phyloP scores from a whole-genome alignment of 352 stramenopile genomes.

The Globisporangium rhizosaccharum region DNA sequence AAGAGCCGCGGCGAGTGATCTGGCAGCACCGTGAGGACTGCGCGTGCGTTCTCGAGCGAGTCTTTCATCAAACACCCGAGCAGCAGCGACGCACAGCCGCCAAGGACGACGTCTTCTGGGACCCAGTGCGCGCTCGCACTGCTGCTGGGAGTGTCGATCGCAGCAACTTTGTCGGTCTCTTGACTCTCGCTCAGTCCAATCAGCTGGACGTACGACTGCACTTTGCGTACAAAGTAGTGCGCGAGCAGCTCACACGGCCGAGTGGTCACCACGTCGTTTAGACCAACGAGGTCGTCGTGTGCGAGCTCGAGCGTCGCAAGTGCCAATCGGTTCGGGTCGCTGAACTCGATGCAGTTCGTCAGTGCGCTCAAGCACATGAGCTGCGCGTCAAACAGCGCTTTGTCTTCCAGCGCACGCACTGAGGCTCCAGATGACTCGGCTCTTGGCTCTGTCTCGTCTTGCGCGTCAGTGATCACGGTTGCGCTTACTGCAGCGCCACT shows the following conservation, averaged over 20 bases:
- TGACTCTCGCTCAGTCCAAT: conserved; percentile 32
- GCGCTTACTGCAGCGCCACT: background rate
- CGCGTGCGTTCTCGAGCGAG: conserved; percentile 26
- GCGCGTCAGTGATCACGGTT: too few relatives aligned
- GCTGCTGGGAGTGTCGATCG: conserved; percentile 13
- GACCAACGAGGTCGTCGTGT: background rate
- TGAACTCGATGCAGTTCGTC: conserved; percentile 67
- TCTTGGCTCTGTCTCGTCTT: too few relatives aligned
- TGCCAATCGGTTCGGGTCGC: conserved; percentile 36
- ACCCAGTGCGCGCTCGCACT: conserved; percentile 29
- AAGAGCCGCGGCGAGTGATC: conserved; percentile 40
- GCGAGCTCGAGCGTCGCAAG: conserved; percentile 21
- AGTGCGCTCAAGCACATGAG: conserved; percentile 66
- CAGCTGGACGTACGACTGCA: conserved; percentile 46
- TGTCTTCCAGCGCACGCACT: conserved; percentile 21
- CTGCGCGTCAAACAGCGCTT: conserved; percentile 47
- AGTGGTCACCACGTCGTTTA: conserved; percentile 10
- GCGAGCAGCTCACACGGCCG: conserved; percentile 30
- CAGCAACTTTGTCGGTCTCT: background rate
- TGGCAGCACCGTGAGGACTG: conserved; percentile 37
- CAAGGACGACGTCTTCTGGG: conserved; percentile 71
- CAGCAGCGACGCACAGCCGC: conserved; percentile 57
- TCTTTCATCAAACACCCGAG: conserved; percentile 70
- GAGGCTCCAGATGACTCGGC: too few relatives aligned
- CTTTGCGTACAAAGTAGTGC: conserved; percentile 46